phyloP scores from a whole-genome alignment of 345 rosid genomes.

The sweet orange (Citrus sinensis) region DNA sequence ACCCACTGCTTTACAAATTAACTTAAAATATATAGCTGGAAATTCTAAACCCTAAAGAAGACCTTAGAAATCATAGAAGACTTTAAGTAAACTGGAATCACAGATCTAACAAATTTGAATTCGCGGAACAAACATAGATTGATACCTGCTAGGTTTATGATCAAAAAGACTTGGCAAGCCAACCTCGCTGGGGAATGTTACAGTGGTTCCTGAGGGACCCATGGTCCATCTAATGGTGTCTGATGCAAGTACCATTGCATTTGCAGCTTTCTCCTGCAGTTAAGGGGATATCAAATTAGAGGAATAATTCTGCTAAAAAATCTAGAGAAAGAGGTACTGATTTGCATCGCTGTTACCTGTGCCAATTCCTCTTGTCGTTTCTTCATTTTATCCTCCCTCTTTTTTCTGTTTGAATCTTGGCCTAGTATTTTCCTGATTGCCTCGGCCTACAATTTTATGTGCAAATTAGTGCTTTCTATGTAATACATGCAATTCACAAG shows the following conservation, averaged over 20 bases:
- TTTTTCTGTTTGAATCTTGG: slow-evolving; percentile 57
- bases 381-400: slow-evolving; percentile 50
- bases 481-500: neutral
- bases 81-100: neutral
- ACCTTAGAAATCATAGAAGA: neutral
- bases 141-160: slow-evolving; percentile 29
- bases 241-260: slow-evolving; percentile 34
- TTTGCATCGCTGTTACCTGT: slow-evolving; percentile 30
- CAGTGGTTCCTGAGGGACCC: slow-evolving; percentile 45
- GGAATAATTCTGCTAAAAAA: neutral
- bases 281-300: slow-evolving; percentile 2
- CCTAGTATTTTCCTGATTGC: slow-evolving; percentile 60
- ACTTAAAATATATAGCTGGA: neutral
- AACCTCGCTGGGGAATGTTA: slow-evolving; percentile 45
- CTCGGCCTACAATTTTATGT: slow-evolving; percentile 41
- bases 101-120: neutral
- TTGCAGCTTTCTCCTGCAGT: slow-evolving; percentile 51
- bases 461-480: slow-evolving; percentile 1
- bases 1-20: neutral
- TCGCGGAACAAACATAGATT: neutral
- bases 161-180: slow-evolving; percentile 53
- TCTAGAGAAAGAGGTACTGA: neutral
- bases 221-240: slow-evolving; percentile 46
- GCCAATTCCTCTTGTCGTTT: slow-evolving; percentile 53
- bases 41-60: neutral